These are phyloP conservation scores for Penicillium verhagenii DNA, from an alignment of 495 filamentous ascomycete species.

Conservation along the genomic window DNA sequence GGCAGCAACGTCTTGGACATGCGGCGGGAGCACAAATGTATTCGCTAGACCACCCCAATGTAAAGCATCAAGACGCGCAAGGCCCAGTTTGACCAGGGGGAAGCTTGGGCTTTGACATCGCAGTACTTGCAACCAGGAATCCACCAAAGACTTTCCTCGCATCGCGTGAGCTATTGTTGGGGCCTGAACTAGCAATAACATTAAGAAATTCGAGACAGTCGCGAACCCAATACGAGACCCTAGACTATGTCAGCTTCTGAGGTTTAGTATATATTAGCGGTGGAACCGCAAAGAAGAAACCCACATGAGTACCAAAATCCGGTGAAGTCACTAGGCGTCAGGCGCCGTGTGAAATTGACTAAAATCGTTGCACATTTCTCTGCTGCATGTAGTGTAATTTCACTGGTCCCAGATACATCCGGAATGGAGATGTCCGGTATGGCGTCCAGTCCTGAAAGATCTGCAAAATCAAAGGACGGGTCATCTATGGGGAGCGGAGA, in stretches of 20 bases:
- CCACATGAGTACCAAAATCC: conserved; percentile 41
- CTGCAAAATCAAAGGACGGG: conserved; percentile 21
- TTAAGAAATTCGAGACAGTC: conserved; percentile 37
- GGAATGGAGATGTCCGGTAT: conserved; percentile 28
- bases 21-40: conserved; percentile 28
- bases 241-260: neutral
- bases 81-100: conserved; percentile 31
- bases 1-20: conserved; percentile 25
- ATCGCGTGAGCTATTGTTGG: conserved; percentile 30
- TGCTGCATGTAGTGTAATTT: conserved; percentile 31
- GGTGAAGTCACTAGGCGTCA: conserved; percentile 32
- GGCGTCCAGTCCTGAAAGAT: conserved; percentile 23
- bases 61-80: conserved; percentile 32
- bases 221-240: conserved; percentile 40
- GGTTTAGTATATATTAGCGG: neutral
- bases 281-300: neutral
- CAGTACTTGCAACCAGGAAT: conserved; percentile 33
- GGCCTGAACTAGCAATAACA: conserved; percentile 35
- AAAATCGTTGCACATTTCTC: conserved; percentile 36
- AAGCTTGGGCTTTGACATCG: conserved; percentile 32
- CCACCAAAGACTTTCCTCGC: conserved; percentile 31
- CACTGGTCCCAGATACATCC: conserved; percentile 25
- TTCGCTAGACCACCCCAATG: conserved; percentile 26
- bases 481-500: conserved; percentile 21
- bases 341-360: conserved; percentile 29